Evolutionary conservation across 2,329 filamentous ascomycete species (phyloP), one percentile per base, ranked within the genome.

Genomic region (Ophiosphaerella herpotricha): DNA sequence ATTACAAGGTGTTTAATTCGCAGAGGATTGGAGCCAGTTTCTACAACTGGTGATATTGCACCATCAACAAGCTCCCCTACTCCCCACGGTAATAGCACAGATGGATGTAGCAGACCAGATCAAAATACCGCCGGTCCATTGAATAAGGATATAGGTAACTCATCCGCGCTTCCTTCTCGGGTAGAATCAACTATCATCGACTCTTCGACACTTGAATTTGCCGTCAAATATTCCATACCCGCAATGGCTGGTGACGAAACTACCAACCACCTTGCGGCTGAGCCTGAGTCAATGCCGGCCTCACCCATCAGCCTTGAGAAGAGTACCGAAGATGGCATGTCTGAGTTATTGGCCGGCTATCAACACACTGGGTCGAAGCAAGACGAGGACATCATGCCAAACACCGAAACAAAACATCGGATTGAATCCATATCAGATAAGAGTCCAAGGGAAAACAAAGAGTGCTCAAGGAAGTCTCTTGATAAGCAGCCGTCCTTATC

Each of bases 401-500:
- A 46, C 26, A 16, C 11, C 23, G 44, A 43, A 8, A 14, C 42
- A 12, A 21, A 24, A 12, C 38, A 21, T 4, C 37, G 50, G 31
- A 36, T 42, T 26, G 32, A 39, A 11, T 31, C 32, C 5, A 23
- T 18, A 18, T 36, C 12, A 9, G 53, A 52, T 18, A 53, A 56
- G 2, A 31, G 33, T 14, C 34, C 35, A 7, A 13, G 57, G 45
- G 44, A 58, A 42, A 14, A 63, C 55, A 49, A 57, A 53, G 23
- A 65, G 70, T 52, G 48, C 51, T n/a, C 57, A 63, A 57, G 62
- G 23, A 66, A 65, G 46, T 63, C 63, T 9, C 72, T 64, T 6
- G 66, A 70, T 40, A 62, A 64, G 32, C 62, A 68, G 43, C 72
- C 70, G 6, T 72, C 68, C 58, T 70, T 70, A 44, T 67, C 68